Conservation (phyloP, 331 rosid species). For the Pyracantha coccinea region DNA sequence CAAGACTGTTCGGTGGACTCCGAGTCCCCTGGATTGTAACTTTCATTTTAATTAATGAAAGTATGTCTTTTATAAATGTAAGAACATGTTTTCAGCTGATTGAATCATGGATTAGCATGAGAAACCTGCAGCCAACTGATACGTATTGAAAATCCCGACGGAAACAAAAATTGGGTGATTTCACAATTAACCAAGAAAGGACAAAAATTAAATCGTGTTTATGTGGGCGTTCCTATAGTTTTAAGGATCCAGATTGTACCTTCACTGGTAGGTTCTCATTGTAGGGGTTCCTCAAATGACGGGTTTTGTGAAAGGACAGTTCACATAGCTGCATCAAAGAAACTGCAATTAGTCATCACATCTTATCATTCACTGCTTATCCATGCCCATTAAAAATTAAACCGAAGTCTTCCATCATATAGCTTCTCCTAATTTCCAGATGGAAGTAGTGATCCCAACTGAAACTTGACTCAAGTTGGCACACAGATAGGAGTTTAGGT, state of each 20-base stretch:
- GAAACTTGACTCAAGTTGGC: background rate
- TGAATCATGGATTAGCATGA: background rate
- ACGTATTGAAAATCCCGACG: background rate
- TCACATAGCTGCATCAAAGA: slow-evolving; percentile 84
- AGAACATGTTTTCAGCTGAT: background rate
- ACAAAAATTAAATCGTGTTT: background rate
- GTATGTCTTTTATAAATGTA: background rate
- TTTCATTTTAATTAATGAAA: background rate
- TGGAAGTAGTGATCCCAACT: background rate
- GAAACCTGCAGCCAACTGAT: background rate
- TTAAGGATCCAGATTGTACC: slow-evolving; percentile 41
- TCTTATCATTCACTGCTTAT: background rate
- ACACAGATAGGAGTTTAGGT: background rate
- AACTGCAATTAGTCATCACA: slow-evolving; percentile 21
- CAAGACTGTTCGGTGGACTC: background rate
- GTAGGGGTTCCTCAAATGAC: slow-evolving; percentile 94
- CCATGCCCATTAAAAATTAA: too few relatives aligned
- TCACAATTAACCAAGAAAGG: background rate
- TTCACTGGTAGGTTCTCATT: slow-evolving; percentile 98
- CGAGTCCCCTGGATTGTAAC: background rate
- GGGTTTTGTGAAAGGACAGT: slow-evolving; percentile 95
- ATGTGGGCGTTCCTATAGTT: background rate
- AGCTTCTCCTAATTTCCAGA: too few relatives aligned
- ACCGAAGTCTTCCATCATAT: too few relatives aligned
- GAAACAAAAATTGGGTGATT: background rate